These are phyloP conservation scores for Aquanectria penicillioides DNA, from an alignment of 2,329 filamentous ascomycete genomes.

Conservation along the genomic window DNA sequence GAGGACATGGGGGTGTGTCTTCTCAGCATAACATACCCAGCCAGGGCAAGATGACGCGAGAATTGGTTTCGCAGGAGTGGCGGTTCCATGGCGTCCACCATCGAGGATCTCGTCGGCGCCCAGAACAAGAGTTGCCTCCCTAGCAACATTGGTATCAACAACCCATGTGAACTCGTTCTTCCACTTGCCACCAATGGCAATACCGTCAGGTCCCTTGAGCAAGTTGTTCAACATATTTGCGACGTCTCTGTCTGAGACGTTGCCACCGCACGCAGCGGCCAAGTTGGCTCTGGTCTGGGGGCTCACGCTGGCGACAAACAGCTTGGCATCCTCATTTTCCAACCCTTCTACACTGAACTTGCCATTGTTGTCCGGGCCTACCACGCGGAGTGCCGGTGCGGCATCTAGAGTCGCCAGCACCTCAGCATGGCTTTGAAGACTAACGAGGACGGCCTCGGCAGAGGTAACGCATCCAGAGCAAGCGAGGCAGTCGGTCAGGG, in stretches of 20 bases:
- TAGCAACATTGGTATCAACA: slow-evolving; percentile 85
- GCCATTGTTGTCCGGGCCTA: slow-evolving; percentile 45
- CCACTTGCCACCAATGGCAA: slow-evolving; percentile 75
- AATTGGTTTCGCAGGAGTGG: slow-evolving; percentile 62
- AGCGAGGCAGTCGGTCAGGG: slow-evolving; percentile 94
- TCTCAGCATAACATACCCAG: slow-evolving; percentile 99
- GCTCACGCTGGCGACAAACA: slow-evolving; percentile 93
- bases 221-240: slow-evolving; percentile 86
- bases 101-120: slow-evolving; percentile 76
- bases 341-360: slow-evolving; percentile 58
- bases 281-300: slow-evolving; percentile 91
- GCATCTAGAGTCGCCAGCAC: slow-evolving; percentile 85
- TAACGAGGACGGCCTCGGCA: slow-evolving; percentile 96
- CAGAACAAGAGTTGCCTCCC: slow-evolving; percentile 84
- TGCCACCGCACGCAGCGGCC: slow-evolving; percentile 81
- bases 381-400: slow-evolving; percentile 60
- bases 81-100: slow-evolving; percentile 32
- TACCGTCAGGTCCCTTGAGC: slow-evolving; percentile 72
- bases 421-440: slow-evolving; percentile 91
- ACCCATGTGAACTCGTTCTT: slow-evolving; percentile 88
- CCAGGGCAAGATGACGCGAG: slow-evolving; percentile 93
- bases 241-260: slow-evolving; percentile 76
- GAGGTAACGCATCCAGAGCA: slow-evolving; percentile 98
- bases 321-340: slow-evolving; percentile 70
- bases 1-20: slow-evolving; percentile 93